Conservation (phyloP, 257 asterid genomes). For the Plantago ovata region DNA sequence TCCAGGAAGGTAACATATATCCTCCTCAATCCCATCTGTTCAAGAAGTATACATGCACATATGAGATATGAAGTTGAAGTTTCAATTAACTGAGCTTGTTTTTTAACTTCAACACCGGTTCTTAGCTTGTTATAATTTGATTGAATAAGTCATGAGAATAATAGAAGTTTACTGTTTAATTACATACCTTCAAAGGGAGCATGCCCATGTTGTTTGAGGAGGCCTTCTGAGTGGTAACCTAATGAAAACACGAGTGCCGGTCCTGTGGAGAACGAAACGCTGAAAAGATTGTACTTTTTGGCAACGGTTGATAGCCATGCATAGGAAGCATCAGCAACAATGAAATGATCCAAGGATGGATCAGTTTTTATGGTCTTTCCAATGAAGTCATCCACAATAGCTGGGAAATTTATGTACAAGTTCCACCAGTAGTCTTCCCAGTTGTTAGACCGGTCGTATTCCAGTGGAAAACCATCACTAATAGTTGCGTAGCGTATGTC, state of each 20-base stretch:
- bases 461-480: constrained; percentile 41
- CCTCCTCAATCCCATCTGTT: constrained; percentile 35
- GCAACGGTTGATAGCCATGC: constrained; percentile 38
- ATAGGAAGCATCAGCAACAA: constrained; percentile 38
- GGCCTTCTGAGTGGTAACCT: constrained; percentile 26
- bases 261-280: constrained; percentile 45
- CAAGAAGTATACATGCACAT: too few relatives aligned
- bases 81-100: too few relatives aligned
- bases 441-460: constrained; percentile 26
- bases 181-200: constrained; percentile 24
- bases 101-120: too few relatives aligned
- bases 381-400: constrained; percentile 37
- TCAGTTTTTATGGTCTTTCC: constrained; percentile 24
- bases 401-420: constrained; percentile 24
- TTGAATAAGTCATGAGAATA: background rate
- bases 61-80: background rate
- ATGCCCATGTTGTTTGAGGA: constrained; percentile 28
- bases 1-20: constrained; percentile 44
- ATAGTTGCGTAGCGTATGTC: constrained; percentile 45
- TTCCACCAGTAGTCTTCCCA: constrained; percentile 17
- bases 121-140: too few relatives aligned
- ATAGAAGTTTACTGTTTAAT: background rate
- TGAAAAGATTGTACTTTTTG: constrained; percentile 28
- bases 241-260: constrained; percentile 41
- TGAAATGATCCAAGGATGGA: constrained; percentile 19